Conservation (phyloP, 345 rosid genomes). For the Brassica carinata region DNA sequence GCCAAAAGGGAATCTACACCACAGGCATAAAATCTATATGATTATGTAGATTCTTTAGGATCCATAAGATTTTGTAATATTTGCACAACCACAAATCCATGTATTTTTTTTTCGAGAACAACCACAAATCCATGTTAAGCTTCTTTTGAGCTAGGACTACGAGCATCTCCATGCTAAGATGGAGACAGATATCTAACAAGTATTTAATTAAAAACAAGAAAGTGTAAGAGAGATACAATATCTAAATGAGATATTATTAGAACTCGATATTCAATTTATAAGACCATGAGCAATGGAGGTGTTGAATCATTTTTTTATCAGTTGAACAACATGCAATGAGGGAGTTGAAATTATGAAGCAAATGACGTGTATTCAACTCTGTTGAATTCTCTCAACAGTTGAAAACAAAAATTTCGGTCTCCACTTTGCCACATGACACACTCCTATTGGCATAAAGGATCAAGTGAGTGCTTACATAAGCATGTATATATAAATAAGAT, state of each 20-base stretch:
- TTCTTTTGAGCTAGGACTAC: not conserved
- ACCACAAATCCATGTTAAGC: conserved; percentile 7
- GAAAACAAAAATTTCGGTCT: no score
- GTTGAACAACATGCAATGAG: no score
- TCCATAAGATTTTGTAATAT: conserved; percentile 14
- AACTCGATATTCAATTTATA: not conserved
- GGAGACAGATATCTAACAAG: not conserved
- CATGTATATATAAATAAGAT: no score
- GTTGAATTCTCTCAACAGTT: no score
- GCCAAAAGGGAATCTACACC: conserved; percentile 24
- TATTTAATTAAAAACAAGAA: no score
- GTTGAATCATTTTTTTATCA: no score
- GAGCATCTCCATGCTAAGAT: not conserved
- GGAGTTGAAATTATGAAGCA: no score
- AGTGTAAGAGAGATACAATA: not conserved
- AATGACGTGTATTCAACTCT: no score
- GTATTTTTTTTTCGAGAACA: not conserved
- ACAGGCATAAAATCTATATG: conserved; percentile 23
- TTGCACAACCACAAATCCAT: conserved; percentile 13
- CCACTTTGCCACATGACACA: no score
- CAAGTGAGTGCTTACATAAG: no score
- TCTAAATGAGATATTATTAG: not conserved
- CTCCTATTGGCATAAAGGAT: no score
- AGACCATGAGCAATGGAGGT: no score
- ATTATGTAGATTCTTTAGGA: conserved; percentile 6